Conservation (phyloP, 345 rosid species). For the Euclidium syriacum region DNA sequence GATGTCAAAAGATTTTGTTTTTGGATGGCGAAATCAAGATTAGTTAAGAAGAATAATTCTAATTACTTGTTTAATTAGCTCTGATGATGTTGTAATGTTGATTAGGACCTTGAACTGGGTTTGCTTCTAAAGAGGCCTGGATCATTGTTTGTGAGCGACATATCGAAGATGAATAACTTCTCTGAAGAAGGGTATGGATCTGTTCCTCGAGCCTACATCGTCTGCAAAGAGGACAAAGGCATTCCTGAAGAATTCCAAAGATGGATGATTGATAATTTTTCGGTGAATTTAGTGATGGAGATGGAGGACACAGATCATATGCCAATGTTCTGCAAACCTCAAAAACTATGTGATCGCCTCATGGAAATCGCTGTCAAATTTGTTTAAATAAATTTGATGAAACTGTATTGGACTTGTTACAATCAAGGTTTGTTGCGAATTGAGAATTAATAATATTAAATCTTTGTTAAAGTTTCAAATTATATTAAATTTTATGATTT, state of each 20-base stretch:
- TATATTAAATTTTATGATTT: neutral
- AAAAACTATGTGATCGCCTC: conserved; percentile 19
- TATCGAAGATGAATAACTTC: conserved; percentile 25
- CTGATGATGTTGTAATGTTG: neutral
- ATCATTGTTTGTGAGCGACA: conserved; percentile 30
- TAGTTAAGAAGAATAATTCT: too few relatives aligned
- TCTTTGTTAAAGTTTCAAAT: neutral
- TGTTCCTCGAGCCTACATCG: conserved; percentile 29
- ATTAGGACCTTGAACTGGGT: conserved; percentile 40
- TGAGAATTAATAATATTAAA: neutral
- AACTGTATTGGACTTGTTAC: neutral
- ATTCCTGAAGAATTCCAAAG: conserved; percentile 25
- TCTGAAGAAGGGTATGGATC: conserved; percentile 32
- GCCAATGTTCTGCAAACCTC: conserved; percentile 43
- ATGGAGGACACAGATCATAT: conserved; percentile 41
- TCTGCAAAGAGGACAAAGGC: conserved; percentile 33
- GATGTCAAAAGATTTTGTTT: too few relatives aligned
- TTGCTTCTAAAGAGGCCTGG: conserved; percentile 35
- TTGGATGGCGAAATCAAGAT: too few relatives aligned
- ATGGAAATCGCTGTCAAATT: conserved; percentile 7
- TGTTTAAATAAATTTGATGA: neutral
- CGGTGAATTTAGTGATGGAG: conserved; percentile 27
- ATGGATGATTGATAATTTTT: conserved; percentile 38
- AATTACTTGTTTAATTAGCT: neutral
- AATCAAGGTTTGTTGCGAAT: neutral